Evolutionary conservation across 2,329 filamentous ascomycete genomes (phyloP).

Genomic region (Colletotrichum higginsianum): DNA sequence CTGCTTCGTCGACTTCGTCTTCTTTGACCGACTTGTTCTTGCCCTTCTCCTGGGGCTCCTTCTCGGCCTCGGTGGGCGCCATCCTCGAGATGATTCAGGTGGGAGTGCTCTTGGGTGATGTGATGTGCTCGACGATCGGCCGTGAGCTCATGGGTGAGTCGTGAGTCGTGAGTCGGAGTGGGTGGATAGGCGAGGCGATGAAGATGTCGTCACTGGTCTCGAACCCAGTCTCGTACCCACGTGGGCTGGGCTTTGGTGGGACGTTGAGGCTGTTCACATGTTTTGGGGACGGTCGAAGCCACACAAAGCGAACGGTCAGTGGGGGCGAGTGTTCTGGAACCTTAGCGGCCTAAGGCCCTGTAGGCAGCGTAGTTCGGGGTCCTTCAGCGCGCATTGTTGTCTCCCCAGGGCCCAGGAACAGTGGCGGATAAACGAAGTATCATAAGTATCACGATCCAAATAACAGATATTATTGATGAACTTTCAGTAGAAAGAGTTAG

Average conservation of each 20-base stretch:
- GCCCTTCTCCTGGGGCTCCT: conserved; percentile 34
- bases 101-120: background rate
- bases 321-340: conserved; percentile 1
- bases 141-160: background rate
- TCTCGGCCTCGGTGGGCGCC: conserved; percentile 23
- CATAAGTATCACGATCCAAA: no score
- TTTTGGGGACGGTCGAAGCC: conserved; percentile 17
- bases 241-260: conserved; percentile 22
- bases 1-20: conserved; percentile 48
- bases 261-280: conserved; percentile 39
- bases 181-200: conserved; percentile 2
- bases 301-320: background rate
- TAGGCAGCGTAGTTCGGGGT: background rate
- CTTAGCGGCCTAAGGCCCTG: background rate
- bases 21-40: conserved; percentile 27
- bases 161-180: no score
- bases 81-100: conserved; percentile 39
- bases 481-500: no score
- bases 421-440: no score
- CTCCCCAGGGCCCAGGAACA: background rate
- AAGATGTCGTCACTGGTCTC: conserved; percentile 37
- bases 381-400: background rate
- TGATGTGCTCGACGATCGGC: background rate
- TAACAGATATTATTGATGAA: no score
- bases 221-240: conserved; percentile 32